A percentile compares a stretch with the other conserved stretches of the same genome.
These are phyloP conservation scores for Moniliella sp. DNA, from an alignment of 1,284 basidiomycete species.

Conservation along the genomic window DNA sequence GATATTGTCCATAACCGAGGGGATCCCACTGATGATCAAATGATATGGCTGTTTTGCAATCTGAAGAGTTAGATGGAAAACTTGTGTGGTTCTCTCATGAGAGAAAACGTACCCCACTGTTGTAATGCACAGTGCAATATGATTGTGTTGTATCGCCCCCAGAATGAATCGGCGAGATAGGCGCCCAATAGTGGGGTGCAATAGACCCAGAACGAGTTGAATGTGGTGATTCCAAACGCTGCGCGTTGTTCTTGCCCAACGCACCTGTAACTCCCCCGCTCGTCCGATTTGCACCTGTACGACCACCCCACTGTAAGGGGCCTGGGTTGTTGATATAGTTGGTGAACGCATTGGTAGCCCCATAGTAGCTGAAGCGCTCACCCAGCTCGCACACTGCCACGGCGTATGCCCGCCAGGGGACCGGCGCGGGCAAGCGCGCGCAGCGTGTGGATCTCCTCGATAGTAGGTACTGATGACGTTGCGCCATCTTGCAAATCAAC, in stretches of 20 bases:
- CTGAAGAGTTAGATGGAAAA: too few species aligned
- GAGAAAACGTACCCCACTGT: too few species aligned
- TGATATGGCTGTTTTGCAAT: too few species aligned
- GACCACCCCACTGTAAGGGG: conserved; percentile 14
- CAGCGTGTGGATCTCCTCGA: too few species aligned
- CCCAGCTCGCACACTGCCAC: conserved; percentile 32
- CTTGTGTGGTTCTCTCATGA: too few species aligned
- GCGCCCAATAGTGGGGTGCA: conserved; percentile 26
- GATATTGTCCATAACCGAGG: conserved; percentile 43
- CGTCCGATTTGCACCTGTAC: conserved; percentile 5
- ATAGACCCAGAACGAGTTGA: conserved; percentile 29
- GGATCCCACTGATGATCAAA: conserved; percentile 51
- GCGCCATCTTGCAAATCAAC: too few species aligned
- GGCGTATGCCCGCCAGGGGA: conserved; percentile 22
- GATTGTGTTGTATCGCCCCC: conserved; percentile 39
- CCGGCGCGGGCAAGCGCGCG: conserved; percentile 20
- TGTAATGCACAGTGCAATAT: conserved; percentile 33
- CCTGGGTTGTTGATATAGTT: conserved; percentile 24
- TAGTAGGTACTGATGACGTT: too few species aligned
- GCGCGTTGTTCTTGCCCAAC: conserved; percentile 19
- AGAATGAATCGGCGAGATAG: conserved; percentile 35
- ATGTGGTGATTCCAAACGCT: conserved; percentile 27
- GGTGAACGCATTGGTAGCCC: conserved; percentile 21
- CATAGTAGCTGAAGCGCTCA: conserved; percentile 32
- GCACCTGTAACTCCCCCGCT: conserved; percentile 20